phyloP scores from a whole-genome alignment of 2,329 filamentous ascomycete genomes.

The Elsinoe arachidis region DNA sequence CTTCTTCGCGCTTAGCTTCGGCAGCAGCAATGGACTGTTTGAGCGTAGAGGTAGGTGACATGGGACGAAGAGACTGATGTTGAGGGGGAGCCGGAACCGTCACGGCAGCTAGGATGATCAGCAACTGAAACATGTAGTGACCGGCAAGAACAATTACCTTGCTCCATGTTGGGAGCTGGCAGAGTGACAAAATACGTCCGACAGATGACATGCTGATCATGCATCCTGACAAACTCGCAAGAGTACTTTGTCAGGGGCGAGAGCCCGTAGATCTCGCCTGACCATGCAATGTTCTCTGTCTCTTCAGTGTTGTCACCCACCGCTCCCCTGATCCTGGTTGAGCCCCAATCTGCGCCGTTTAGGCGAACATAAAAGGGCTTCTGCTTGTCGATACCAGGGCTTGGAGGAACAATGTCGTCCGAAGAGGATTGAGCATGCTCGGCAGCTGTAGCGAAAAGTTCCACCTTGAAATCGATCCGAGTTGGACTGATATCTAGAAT shows the following conservation, averaged over 20 bases:
- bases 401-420: constrained; percentile 32
- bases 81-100: constrained; percentile 37
- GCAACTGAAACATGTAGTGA: background rate
- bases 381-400: constrained; percentile 50
- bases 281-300: constrained; percentile 40
- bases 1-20: constrained; percentile 61
- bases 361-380: constrained; percentile 74
- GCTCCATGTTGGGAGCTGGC: constrained; percentile 48
- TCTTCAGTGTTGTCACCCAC: constrained; percentile 37
- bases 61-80: constrained; percentile 59
- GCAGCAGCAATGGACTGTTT: constrained; percentile 66
- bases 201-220: constrained; percentile 58
- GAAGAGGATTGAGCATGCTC: constrained; percentile 21
- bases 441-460: constrained; percentile 24
- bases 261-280: constrained; percentile 58
- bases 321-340: constrained; percentile 55
- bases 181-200: constrained; percentile 64
- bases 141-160: constrained; percentile 36
- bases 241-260: constrained; percentile 68
- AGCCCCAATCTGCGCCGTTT: constrained; percentile 73
- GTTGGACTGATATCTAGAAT: constrained; percentile 71
- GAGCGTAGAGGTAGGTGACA: constrained; percentile 68
- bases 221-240: constrained; percentile 65
- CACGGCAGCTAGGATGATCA: constrained; percentile 22
- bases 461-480: constrained; percentile 58